Evolutionary conservation across 768 basidiomycete species (phyloP), one percentile per base, ranked within the genome.

Genomic region (Boletus tomentosulus): DNA sequence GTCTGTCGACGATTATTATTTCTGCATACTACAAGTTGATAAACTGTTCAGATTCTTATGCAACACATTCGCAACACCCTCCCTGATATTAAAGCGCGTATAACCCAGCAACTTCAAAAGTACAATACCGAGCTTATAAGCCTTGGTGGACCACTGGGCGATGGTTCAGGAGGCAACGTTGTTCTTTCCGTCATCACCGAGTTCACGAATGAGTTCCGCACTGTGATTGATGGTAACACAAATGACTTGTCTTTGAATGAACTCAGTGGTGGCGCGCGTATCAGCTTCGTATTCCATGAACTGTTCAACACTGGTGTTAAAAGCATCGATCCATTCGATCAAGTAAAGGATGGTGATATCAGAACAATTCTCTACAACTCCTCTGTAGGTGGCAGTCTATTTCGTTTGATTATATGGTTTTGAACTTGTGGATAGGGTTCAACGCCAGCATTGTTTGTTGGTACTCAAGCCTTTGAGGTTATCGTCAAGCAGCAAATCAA

Each of bases 401-500:
- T 51, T 22, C 6, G 45, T 25, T 3, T 15, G 31, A 34, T 19
- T 25, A 3, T 30, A 9, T 51, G n/a, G n/a, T 16, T 30, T 46
- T 48, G 28, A 46, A 52, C 7, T 38, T 30, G 34, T 13, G 10
- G 50, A 1, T 57, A 93, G 88, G 97, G 97, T 67, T 97, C 93
- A 6, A 96, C 94, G 1, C 97, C 97, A 22, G 86, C 95, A 0
- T 78, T 99, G 6, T 98, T 99, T 68, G 95, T 99, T 47, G 94
- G 96, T 19, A 96, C 97, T 0, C 86, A 90, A 54, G 97, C 96
- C 7, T 99, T 99, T 64, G 97, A 99, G 65, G 92, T 95, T 56
- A 98, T 99, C 62, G 92, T 98, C 62, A 99, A 98, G 76, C 92
- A 98, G 69, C 97, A 99, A 73, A 99, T 99, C 72, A 89, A 94